Conservation (phyloP, 257 asterid genomes). For the Gentiana dahurica region DNA sequence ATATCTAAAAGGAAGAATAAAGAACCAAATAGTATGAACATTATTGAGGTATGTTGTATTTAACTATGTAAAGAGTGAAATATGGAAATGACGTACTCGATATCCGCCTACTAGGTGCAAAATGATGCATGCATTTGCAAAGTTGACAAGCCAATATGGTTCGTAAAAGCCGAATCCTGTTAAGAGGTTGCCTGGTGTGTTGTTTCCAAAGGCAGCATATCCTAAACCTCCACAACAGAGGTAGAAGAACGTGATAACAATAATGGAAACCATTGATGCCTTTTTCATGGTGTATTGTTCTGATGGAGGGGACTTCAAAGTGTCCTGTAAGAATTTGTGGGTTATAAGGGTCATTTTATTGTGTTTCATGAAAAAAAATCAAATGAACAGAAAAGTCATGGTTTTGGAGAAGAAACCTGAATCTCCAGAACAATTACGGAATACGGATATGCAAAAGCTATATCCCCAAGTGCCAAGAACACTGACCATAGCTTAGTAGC, state of each 20-base stretch:
- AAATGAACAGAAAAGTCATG: no score
- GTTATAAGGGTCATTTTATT: no score
- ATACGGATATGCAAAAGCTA: constrained; percentile 74
- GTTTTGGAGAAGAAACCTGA: constrained; percentile 25
- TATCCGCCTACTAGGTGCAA: constrained; percentile 58
- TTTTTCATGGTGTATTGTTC: constrained; percentile 58
- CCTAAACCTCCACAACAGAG: constrained; percentile 58
- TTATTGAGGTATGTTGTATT: no score
- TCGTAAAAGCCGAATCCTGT: constrained; percentile 71
- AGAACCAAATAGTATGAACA: no score
- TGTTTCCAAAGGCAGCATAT: constrained; percentile 63
- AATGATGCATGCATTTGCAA: constrained; percentile 57
- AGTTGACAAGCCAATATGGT: constrained; percentile 63
- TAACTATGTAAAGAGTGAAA: no score
- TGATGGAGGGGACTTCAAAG: constrained; percentile 54
- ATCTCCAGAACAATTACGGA: constrained; percentile 58
- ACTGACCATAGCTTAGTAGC: constrained; percentile 43
- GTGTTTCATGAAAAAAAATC: no score
- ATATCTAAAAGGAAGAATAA: constrained; percentile 32
- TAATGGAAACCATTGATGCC: constrained; percentile 35
- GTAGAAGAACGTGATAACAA: constrained; percentile 42
- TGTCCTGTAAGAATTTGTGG: constrained; percentile 29
- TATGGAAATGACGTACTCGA: constrained; percentile 26
- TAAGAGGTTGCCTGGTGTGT: constrained; percentile 60
- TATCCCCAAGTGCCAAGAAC: constrained; percentile 65